Conservation (phyloP, 495 filamentous ascomycete species). For the Clohesyomyces aquaticus region DNA sequence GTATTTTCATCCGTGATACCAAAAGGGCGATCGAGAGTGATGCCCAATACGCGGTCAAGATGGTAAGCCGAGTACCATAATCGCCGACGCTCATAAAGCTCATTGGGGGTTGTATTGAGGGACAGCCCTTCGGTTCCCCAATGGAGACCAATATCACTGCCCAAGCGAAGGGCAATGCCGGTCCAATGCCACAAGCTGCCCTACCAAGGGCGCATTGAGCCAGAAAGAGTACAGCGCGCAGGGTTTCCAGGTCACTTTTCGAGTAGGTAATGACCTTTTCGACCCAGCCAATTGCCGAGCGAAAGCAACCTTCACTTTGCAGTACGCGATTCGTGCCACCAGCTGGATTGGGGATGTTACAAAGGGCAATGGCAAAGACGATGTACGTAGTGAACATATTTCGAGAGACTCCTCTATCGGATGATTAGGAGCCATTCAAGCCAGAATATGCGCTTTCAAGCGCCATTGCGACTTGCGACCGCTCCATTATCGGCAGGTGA, state of each 20-base stretch:
- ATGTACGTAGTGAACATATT: too few relatives aligned
- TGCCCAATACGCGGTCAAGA: constrained; percentile 39
- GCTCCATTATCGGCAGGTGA: constrained; percentile 39
- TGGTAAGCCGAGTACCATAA: constrained; percentile 41
- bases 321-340: constrained; percentile 22
- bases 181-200: too few relatives aligned
- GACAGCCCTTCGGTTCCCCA: constrained; percentile 37
- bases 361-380: constrained; percentile 41
- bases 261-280: too few relatives aligned
- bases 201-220: too few relatives aligned
- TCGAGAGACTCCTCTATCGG: constrained; percentile 9
- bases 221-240: too few relatives aligned
- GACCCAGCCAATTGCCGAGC: too few relatives aligned
- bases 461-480: constrained; percentile 31
- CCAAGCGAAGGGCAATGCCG: too few relatives aligned
- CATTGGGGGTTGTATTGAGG: neutral
- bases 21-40: constrained; percentile 42
- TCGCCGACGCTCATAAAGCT: constrained; percentile 36
- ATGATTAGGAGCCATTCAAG: constrained; percentile 13
- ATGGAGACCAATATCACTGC: constrained; percentile 40
- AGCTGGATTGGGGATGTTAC: constrained; percentile 32
- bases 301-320: too few relatives aligned
- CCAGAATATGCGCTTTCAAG: constrained; percentile 35
- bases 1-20: constrained; percentile 41
- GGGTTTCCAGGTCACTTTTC: too few relatives aligned